Base-by-base conservation (phyloP, 2,329 filamentous ascomycete species). In the Ceratocystis huliohia region DNA sequence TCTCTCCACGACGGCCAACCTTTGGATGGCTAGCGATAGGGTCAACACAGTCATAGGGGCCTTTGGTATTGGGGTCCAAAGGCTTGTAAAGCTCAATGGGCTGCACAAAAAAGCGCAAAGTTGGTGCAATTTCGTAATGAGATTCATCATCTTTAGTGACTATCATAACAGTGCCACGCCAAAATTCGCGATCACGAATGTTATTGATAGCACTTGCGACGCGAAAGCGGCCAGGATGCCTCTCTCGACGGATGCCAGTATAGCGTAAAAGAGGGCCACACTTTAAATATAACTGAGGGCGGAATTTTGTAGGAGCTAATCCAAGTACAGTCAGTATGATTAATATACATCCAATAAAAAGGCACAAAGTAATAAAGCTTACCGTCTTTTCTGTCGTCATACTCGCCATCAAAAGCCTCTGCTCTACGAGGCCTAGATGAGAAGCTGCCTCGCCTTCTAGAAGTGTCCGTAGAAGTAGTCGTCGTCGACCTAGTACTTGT, bases 111-210 rank as follows among this genome's bases (percentile, higher is more conserved):
- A 99, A 76, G 56, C 92, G 84, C 69, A 99, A 78, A 0, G 83
- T 89, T 3, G 94, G 94, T 0, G 82, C 82, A 61, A 90, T 86
- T 57, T 86, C 84, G 72, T 96, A 96, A 0, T 88, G 88, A 1
- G 93, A 97, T 50, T 88, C 83, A 1, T 84, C 82, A 72, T 99
- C 93, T 64, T 86, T 82, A 0, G 94, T 97, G 25, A 99, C 91
- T 71, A 99, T 96, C 90, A 99, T 91, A 67, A 97, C 82, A 68
- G 86, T 95, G 4, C 94, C 94, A 74, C 92, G 85, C 94, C 94
- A 99, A 22, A 93, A 85, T 71, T 96, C 90, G 64, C 85, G 83
- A 56, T 90, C 86, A 0, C 72, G 65, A 13, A 72, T 66, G 70
- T 74, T 66, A n/a, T 7, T 37, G 30, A 37, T 28, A 8, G 56